A percentile compares a stretch with the other conserved stretches of the same genome.
Conservation (phyloP, 345 rosid genomes). For the Eucalyptus marginata region DNA sequence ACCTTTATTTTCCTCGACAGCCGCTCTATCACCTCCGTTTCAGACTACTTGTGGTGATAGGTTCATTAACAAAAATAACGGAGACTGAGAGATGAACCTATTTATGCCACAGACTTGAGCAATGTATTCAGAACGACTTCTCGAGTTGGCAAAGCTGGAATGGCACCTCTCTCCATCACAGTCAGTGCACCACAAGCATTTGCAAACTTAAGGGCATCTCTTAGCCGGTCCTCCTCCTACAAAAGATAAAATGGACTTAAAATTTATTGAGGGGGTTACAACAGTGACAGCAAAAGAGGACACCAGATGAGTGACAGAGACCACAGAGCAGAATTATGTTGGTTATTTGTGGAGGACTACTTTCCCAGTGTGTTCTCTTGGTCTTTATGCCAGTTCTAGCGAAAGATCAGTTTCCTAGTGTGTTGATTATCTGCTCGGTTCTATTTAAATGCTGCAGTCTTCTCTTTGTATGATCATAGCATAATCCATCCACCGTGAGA, state of each 20-base stretch:
- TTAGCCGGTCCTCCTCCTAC: constrained; percentile 59
- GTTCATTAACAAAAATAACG: neutral
- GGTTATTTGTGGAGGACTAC: neutral
- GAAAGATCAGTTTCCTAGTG: neutral
- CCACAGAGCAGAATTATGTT: neutral
- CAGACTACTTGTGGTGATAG: neutral
- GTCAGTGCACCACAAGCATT: constrained; percentile 94
- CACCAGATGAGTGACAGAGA: neutral
- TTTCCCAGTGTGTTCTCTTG: neutral
- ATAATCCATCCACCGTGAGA: neutral
- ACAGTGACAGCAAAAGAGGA: neutral
- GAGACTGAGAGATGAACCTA: neutral
- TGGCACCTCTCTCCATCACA: constrained; percentile 83
- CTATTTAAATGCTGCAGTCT: neutral
- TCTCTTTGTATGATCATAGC: neutral
- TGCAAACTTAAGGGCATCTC: constrained; percentile 74
- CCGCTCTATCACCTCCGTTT: neutral
- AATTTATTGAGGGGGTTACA: neutral
- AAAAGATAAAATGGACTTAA: neutral
- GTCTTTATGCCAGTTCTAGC: neutral
- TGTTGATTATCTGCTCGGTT: neutral
- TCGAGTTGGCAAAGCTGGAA: constrained; percentile 81
- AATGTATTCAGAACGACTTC: constrained; percentile 53
- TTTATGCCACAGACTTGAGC: constrained; percentile 22
- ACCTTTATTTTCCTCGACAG: neutral